Evolutionary conservation across 2,329 filamentous ascomycete species (phyloP), one percentile per base, ranked within the genome.

Genomic region (Fusarium xylarioides): DNA sequence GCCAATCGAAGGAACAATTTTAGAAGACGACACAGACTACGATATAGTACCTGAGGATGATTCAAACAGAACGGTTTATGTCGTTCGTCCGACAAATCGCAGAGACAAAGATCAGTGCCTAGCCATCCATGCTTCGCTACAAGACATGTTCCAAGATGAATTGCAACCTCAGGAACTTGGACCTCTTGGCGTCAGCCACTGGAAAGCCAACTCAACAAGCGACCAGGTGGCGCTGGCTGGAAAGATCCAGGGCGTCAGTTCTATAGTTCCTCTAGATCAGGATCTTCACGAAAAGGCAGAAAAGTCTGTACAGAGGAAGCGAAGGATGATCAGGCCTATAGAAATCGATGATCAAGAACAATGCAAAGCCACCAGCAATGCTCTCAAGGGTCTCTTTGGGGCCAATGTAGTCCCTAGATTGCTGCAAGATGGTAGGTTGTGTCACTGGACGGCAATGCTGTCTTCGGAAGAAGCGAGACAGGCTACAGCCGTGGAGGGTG

Each of bases 291-390:
- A 7, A 28, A 4, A 16, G 11, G 28, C 23, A 26, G 12, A 14
- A 15, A 5, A 18, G 2, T 7, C 23, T 53, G 19, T 9, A 28
- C 4, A 0, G 14, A 38, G 19, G 23, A 53, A 16, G 34, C 19
- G 23, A 21, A 53, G 19, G 26, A 53, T 21, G 2, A 28, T 53
- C 10, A 53, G 9, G 32, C 50, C 50, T 10, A 11, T 38, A 0
- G 7, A 1, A 4, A 11, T 11, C 11, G 14, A 28, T 2, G 3
- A 18, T 53, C 14, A 38, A 16, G 2, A 38, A 3, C 23, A 2
- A 9, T 53, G 50, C 23, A 28, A 53, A 28, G 15, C 23, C 10
- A 53, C 50, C 16, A 19, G 10, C 5, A 12, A 19, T 37, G 23
- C 34, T 28, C 34, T 53, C 3, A n/a, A 7, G 23, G 19, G n/a